Base-by-base conservation (phyloP, 192 early-diverging fungal species). In the Neocallimastix lanati region DNA sequence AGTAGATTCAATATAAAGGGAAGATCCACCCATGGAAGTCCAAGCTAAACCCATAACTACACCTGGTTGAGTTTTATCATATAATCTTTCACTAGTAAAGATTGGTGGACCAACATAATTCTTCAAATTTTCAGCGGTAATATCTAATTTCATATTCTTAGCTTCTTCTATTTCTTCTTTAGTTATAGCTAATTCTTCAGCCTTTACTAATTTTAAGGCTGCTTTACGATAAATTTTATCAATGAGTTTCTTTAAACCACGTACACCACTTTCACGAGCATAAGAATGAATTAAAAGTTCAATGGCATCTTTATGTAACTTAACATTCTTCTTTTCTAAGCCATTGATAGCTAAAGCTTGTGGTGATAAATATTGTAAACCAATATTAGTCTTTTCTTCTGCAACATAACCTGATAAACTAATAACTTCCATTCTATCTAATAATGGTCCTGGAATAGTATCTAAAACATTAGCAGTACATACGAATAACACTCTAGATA, bases 351-450 rank as follows among this genome's bases (percentile, higher is more conserved):
- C 89, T 78, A 92, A 92, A 13, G 95, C 94, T 40, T 90, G 85
- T 1, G 98, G 98, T 1, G 92, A 90, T 38, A 99, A 85, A 85
- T 99, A 99, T 77, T 90, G 91, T 81, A 90, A 87, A n/a, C 96
- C 96, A 84, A 99, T 99, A n/a, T 95, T 93, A 1, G 94, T 90
- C 81, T 96, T 96, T 85, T 94, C 93, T 81, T 94, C 93, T 6
- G 93, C 92, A 81, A 95, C 86, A 80, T 95, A 95, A 16, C 94
- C 98, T 58, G 95, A 95, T 16, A 99, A 89, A 28, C 92, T 89
- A 79, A 99, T 99, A 11, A 97, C 91, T 84, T 99, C 98, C 98
- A 99, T 99, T 78, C 98, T 93, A 88, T 99, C 98, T 28, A 98
- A 87, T n/a, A 99, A 88, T 50, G 98, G 98, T 13, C 90, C 95